Evolutionary conservation across 148 eudicot species (phyloP), one percentile per base, ranked within the genome.

Genomic region (Salicornia ramosissima): DNA sequence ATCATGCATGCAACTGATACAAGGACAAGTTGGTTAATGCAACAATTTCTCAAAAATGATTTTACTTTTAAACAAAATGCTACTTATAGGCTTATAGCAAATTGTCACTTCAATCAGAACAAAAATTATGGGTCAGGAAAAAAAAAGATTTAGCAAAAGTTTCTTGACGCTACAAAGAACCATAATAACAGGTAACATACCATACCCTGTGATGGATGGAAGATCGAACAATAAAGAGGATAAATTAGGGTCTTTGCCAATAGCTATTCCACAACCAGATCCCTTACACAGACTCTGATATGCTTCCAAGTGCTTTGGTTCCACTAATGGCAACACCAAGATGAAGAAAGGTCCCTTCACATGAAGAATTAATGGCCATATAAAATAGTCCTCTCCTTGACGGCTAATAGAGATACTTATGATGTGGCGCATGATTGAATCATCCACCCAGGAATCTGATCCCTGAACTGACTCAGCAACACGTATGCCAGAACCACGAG

Each of bases 161-260:
- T 12, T 33, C 49, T 50, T 28, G 25, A 61, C 12, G 42, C 29
- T 52, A 54, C 4, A 36, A 74, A 36, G 16, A 4, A 52, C 39
- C 10, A 51, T 75, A 8, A 67, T 31, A 67, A 65, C 33, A 75
- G 42, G 69, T 70, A 84, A 87, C 92, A 85, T 89, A 91, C 88
- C 97, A 71, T 95, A 95, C 99, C 99, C 99, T 84, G 99, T 91
- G 86, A 95, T 91, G 78, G 93, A 91, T 55, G 99, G 96, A 74
- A 89, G 96, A 79, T 87, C 90, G 59, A 91, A 85, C 57, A 95
- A 80, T 52, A 95, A 76, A 50, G 99, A 86, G 56, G 97, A 95
- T 18, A 95, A 36, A 86, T 78, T 91, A 78, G 79, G 91, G 81
- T 95, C 99, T 62, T 60, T 83, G 56, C 85, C 88, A 53, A 95